Evolutionary conservation across 495 filamentous ascomycete genomes (phyloP).

Genomic region (Astrothelium macrocarpum): DNA sequence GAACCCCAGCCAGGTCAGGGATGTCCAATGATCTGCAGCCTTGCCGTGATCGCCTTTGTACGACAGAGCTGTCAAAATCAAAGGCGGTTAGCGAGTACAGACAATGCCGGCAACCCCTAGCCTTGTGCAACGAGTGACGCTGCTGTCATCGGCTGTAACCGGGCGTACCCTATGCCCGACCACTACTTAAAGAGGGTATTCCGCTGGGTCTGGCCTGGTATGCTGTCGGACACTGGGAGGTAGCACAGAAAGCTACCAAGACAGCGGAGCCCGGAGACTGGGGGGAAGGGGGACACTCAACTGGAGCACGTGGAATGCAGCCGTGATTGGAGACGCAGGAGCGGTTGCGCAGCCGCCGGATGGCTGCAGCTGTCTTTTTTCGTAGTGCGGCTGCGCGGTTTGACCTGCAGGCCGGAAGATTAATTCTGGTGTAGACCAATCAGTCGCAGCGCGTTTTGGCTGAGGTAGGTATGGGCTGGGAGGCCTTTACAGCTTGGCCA

Average conservation of each 20-base stretch:
- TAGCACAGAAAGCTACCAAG: neutral
- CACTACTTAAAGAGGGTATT: neutral
- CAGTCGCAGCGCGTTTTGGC: neutral
- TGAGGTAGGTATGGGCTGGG: neutral
- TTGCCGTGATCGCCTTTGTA: conserved; percentile 2
- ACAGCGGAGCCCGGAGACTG: neutral
- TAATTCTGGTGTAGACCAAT: neutral
- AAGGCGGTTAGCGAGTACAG: neutral
- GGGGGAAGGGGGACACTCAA: neutral
- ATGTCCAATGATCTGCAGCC: conserved; percentile 6
- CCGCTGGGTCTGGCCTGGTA: neutral
- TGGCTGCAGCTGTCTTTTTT: conserved; percentile 4
- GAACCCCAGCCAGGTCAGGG: too few relatives aligned
- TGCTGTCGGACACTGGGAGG: neutral
- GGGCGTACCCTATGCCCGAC: neutral
- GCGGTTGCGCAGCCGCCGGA: neutral
- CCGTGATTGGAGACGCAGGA: neutral
- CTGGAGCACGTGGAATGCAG: neutral
- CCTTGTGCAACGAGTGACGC: neutral
- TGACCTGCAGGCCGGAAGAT: neutral
- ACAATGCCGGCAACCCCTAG: neutral
- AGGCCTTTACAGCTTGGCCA: too few relatives aligned
- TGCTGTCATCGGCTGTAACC: neutral
- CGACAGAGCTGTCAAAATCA: conserved; percentile 2
- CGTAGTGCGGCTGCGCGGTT: neutral